phyloP scores from a whole-genome alignment of 345 rosid species.

The Bretschneidera sinensis region DNA sequence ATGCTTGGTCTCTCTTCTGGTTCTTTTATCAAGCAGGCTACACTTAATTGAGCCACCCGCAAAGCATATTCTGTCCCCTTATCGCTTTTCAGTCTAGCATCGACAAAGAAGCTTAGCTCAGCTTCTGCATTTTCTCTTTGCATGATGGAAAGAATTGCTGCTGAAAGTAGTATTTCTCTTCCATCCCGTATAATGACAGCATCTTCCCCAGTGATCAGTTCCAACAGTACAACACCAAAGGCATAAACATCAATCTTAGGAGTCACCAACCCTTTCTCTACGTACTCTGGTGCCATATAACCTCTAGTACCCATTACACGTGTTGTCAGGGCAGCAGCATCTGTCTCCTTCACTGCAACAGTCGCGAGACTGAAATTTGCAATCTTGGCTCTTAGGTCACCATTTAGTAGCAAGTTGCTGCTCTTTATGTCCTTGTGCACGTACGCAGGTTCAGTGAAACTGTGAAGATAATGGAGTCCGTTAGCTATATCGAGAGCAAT shows the following conservation, averaged over 20 bases:
- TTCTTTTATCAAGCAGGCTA: conserved; percentile 34
- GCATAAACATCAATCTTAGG: conserved; percentile 40
- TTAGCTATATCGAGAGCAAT: conserved; percentile 46
- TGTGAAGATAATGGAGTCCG: conserved; percentile 50
- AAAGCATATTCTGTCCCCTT: conserved; percentile 7
- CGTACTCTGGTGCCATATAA: conserved; percentile 37
- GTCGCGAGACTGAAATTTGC: conserved; percentile 40
- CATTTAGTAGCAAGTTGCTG: conserved; percentile 34
- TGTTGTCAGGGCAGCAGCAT: conserved; percentile 7
- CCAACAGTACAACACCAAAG: conserved; percentile 40
- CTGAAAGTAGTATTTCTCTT: conserved; percentile 26
- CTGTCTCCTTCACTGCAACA: background rate
- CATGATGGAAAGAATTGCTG: conserved; percentile 1
- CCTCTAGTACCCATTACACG: conserved; percentile 25
- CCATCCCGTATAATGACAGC: conserved; percentile 27
- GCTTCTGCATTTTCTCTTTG: conserved; percentile 11
- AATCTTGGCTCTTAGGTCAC: conserved; percentile 39
- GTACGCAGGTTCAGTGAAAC: conserved; percentile 41
- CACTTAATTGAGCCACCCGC: conserved; percentile 14
- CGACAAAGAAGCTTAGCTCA: conserved; percentile 22
- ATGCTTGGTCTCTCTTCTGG: conserved; percentile 33
- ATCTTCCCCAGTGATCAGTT: conserved; percentile 39
- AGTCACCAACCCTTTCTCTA: conserved; percentile 26
- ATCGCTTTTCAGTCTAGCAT: conserved; percentile 17
- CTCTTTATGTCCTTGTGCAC: conserved; percentile 40